Conservation (phyloP, 352 stramenopile species). For the Pythium grandisporangium region DNA sequence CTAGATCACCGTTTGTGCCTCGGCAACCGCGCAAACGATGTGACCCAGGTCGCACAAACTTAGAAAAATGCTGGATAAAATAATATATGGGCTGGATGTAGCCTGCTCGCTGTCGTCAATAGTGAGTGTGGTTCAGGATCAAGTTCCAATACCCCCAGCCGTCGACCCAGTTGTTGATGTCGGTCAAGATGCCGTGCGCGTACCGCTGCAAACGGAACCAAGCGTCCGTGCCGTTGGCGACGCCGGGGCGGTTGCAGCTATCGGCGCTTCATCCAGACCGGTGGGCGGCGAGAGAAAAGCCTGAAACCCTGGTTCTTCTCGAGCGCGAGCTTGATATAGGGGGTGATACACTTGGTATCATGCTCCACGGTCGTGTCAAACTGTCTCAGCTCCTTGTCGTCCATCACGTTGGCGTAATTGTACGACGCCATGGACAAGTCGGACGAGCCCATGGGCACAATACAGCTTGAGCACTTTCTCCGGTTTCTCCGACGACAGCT, state of each 20-base stretch:
- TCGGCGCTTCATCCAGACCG: constrained; percentile 84
- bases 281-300: constrained; percentile 80
- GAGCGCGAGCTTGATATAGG: constrained; percentile 67
- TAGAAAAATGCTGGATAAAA: constrained; percentile 87
- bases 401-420: constrained; percentile 74
- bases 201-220: constrained; percentile 86
- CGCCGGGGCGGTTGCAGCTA: constrained; percentile 67
- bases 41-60: constrained; percentile 74
- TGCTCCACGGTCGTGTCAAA: constrained; percentile 74
- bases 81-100: constrained; percentile 88
- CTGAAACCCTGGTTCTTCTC: constrained; percentile 61
- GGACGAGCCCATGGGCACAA: constrained; percentile 88
- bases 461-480: constrained; percentile 82
- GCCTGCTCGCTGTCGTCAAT: constrained; percentile 39
- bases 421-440: constrained; percentile 88
- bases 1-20: too few relatives aligned
- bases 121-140: constrained; percentile 80
- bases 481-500: constrained; percentile 70
- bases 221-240: constrained; percentile 36
- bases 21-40: too few relatives aligned
- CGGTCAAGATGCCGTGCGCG: constrained; percentile 84
- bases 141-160: constrained; percentile 93
- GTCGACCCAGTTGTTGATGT: constrained; percentile 82
- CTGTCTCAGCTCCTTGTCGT: constrained; percentile 57
- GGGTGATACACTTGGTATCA: constrained; percentile 77